phyloP scores from a whole-genome alignment of 2,329 filamentous ascomycete species.

The Fusarium keratoplasticum region DNA sequence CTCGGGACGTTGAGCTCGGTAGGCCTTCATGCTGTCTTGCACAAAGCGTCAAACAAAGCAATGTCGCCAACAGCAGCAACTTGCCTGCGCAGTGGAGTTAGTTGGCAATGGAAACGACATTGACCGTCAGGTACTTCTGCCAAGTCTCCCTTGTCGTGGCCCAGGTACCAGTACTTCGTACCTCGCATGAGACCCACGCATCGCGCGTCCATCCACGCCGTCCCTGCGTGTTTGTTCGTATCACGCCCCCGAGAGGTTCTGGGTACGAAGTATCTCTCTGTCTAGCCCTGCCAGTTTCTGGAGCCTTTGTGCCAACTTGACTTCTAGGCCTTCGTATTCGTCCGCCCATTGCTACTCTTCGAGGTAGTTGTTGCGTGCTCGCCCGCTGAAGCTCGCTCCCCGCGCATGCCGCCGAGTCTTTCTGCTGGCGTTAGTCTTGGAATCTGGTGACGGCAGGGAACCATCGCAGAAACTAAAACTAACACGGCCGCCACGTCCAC shows the following conservation, averaged over 20 bases:
- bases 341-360: slow-evolving; percentile 17
- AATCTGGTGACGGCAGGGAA: background rate
- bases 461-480: background rate
- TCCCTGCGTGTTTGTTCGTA: slow-evolving; percentile 44
- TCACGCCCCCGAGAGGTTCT: slow-evolving; percentile 15
- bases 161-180: slow-evolving; percentile 41
- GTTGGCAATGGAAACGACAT: slow-evolving; percentile 15
- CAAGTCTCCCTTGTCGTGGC: slow-evolving; percentile 24
- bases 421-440: slow-evolving; percentile 13
- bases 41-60: slow-evolving; percentile 21
- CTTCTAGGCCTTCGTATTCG: slow-evolving; percentile 31
- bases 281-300: slow-evolving; percentile 19
- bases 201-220: slow-evolving; percentile 34
- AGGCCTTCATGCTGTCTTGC: background rate
- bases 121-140: slow-evolving; percentile 15
- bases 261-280: slow-evolving; percentile 24
- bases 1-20: background rate
- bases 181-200: slow-evolving; percentile 41
- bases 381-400: background rate
- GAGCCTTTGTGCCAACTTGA: slow-evolving; percentile 16
- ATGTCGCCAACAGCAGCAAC: slow-evolving; percentile 22
- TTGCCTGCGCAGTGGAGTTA: slow-evolving; percentile 21
- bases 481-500: background rate
- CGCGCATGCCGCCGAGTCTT: background rate
- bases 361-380: background rate